phyloP scores from a whole-genome alignment of 768 basidiomycete species.

The Gloeopeniophorella convolvens region DNA sequence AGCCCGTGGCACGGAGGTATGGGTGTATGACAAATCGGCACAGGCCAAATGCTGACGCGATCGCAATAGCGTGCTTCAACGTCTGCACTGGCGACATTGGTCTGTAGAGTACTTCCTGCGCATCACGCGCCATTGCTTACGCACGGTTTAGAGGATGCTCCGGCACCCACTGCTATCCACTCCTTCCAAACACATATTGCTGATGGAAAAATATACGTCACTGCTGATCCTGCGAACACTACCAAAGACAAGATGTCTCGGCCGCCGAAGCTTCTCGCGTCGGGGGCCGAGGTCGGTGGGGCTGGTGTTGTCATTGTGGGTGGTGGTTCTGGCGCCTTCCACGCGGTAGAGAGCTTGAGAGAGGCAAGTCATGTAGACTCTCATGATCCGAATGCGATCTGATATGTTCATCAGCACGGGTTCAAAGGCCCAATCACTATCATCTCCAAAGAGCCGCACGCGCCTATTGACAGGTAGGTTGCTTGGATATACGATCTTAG shows the following conservation, averaged over 20 bases:
- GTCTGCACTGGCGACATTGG: conserved; percentile 79
- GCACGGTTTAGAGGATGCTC: conserved; percentile 66
- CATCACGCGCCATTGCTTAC: conserved; percentile 20
- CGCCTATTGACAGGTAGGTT: conserved; percentile 74
- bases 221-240: conserved; percentile 57
- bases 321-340: conserved; percentile 75
- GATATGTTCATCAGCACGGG: conserved; percentile 46
- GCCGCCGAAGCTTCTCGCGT: conserved; percentile 47
- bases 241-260: conserved; percentile 62
- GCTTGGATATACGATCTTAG: not conserved
- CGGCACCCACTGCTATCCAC: conserved; percentile 74
- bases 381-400: not conserved
- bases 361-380: conserved; percentile 46
- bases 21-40: conserved; percentile 9
- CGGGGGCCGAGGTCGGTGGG: conserved; percentile 40
- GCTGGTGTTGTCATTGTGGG: conserved; percentile 79
- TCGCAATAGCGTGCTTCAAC: conserved; percentile 71
- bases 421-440: conserved; percentile 74
- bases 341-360: conserved; percentile 72
- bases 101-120: conserved; percentile 25
- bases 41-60: not conserved
- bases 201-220: conserved; percentile 73
- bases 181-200: conserved; percentile 63
- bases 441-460: conserved; percentile 69
- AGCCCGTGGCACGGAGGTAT: conserved; percentile 88